A percentile compares a stretch with the other conserved stretches of the same genome.
These are phyloP conservation scores for Leccinum variabile DNA, from an alignment of 1,284 basidiomycete species.

Conservation along the genomic window DNA sequence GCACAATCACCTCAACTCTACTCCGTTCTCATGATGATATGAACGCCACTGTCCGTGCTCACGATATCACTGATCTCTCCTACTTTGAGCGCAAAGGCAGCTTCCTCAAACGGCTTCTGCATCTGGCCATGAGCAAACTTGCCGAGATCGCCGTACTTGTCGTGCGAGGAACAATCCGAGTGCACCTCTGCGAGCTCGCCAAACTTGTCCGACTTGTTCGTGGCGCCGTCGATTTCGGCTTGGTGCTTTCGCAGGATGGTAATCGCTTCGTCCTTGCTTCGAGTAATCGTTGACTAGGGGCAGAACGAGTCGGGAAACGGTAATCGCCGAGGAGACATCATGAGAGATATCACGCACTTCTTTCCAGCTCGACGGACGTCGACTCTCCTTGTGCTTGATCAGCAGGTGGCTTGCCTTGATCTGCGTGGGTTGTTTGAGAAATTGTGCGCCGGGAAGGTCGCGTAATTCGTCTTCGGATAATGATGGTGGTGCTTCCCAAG, in stretches of 20 bases:
- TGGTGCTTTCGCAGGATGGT: conserved; percentile 69
- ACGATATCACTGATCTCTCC: conserved; percentile 87
- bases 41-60: conserved; percentile 94
- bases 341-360: conserved; percentile 58
- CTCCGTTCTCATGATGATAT: conserved; percentile 89
- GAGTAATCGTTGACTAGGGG: conserved; percentile 71
- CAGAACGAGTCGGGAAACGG: conserved; percentile 3
- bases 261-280: conserved; percentile 88
- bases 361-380: conserved; percentile 91
- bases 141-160: conserved; percentile 82
- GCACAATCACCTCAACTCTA: not conserved
- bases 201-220: conserved; percentile 55
- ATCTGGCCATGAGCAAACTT: conserved; percentile 87
- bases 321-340: not conserved
- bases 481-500: conserved; percentile 64
- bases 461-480: conserved; percentile 64
- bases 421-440: conserved; percentile 50
- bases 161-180: conserved; percentile 88
- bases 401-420: conserved; percentile 94
- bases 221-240: conserved; percentile 56
- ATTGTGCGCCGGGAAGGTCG: conserved; percentile 67
- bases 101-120: conserved; percentile 98
- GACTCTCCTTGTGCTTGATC: conserved; percentile 87
- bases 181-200: conserved; percentile 70
- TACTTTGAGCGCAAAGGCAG: conserved; percentile 78